A percentile compares a stretch with the other conserved stretches of the same genome.
These are phyloP conservation scores for Clonostachys chloroleuca DNA, from an alignment of 2,329 filamentous ascomycete species.

Conservation along the genomic window DNA sequence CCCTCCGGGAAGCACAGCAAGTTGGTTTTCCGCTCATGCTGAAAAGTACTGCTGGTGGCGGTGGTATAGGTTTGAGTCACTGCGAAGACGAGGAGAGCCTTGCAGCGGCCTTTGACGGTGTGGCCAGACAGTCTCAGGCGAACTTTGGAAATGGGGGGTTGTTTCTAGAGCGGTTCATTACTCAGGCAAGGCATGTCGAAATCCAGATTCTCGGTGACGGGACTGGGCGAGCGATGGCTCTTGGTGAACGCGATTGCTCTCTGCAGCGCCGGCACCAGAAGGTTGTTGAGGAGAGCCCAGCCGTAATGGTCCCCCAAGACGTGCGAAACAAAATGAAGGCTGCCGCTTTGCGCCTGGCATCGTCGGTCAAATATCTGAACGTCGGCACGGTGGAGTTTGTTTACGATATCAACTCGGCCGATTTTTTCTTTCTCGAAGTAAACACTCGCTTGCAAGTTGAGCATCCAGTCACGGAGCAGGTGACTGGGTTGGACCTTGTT, in stretches of 20 bases:
- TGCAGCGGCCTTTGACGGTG: constrained; percentile 23
- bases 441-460: constrained; percentile 38
- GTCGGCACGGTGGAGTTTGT: constrained; percentile 39
- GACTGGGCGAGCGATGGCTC: constrained; percentile 27
- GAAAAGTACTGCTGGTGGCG: constrained; percentile 42
- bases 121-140: constrained; percentile 28
- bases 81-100: constrained; percentile 22
- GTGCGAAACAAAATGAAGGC: constrained; percentile 25
- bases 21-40: constrained; percentile 37
- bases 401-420: constrained; percentile 15
- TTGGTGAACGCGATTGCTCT: constrained; percentile 45
- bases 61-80: constrained; percentile 35
- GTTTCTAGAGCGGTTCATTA: constrained; percentile 36
- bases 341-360: constrained; percentile 27
- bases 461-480: constrained; percentile 61
- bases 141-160: constrained; percentile 34
- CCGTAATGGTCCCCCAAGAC: constrained; percentile 19
- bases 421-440: constrained; percentile 35
- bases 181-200: constrained; percentile 38
- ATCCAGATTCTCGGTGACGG: constrained; percentile 45
- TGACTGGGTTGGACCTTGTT: constrained; percentile 70
- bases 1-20: constrained; percentile 13
- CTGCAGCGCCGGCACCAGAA: constrained; percentile 47
- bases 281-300: constrained; percentile 42
- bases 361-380: constrained; percentile 28